Evolutionary conservation across 345 rosid genomes (phyloP).

Genomic region (Raphanus raphanistrum): DNA sequence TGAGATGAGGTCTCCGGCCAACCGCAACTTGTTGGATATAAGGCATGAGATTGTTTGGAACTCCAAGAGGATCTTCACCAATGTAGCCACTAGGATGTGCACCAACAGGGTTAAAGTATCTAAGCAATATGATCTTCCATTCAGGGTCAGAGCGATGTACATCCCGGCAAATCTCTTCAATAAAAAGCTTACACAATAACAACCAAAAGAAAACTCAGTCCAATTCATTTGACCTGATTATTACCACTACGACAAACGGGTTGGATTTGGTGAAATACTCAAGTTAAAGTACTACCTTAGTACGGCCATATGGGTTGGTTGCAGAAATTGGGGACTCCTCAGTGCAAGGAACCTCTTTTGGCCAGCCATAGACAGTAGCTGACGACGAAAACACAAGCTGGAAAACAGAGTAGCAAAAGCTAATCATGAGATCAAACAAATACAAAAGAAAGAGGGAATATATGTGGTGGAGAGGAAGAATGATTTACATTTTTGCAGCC

Average conservation of each 20-base stretch:
- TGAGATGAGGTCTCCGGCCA: slow-evolving; percentile 76
- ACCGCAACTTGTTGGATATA: slow-evolving; percentile 95
- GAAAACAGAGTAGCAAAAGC: slow-evolving; percentile 26
- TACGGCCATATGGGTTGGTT: slow-evolving; percentile 85
- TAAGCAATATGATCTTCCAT: slow-evolving; percentile 88
- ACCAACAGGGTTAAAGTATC: slow-evolving; percentile 97
- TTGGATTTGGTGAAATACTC: not conserved
- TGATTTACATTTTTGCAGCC: slow-evolving; percentile 79
- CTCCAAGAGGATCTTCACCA: slow-evolving; percentile 94
- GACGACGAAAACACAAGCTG: slow-evolving; percentile 99
- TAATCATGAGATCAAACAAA: slow-evolving; percentile 29
- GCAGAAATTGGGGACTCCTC: slow-evolving; percentile 82
- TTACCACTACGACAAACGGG: not conserved
- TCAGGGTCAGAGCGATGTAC: slow-evolving; percentile 61
- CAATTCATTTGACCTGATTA: not conserved
- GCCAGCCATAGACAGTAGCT: slow-evolving; percentile 97
- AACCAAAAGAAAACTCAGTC: not conserved
- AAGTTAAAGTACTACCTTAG: slow-evolving; percentile 53
- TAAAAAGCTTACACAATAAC: slow-evolving; percentile 58
- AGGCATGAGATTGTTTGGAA: slow-evolving; percentile 99
- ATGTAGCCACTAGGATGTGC: slow-evolving; percentile 92
- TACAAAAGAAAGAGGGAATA: not conserved
- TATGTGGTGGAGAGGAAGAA: slow-evolving; percentile 23
- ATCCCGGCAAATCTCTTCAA: slow-evolving; percentile 92
- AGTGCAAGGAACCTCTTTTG: slow-evolving; percentile 91